Evolutionary conservation across 2,329 filamentous ascomycete species (phyloP), one percentile per base, ranked within the genome.

Genomic region (Talaromyces piceae): DNA sequence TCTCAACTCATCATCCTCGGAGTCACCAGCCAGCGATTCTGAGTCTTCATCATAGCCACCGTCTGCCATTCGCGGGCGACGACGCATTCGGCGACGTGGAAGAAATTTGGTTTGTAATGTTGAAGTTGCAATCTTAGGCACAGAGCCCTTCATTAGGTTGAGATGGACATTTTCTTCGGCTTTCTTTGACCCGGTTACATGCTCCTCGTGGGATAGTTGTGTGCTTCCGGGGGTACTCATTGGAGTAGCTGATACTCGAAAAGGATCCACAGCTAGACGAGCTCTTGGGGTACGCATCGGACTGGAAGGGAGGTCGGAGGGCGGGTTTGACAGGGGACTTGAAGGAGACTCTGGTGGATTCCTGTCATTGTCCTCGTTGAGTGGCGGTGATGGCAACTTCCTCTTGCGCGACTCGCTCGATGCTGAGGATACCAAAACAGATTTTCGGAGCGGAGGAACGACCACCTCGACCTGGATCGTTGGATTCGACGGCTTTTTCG

Each of bases 1-100:
- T 18, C 61, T 61, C 41, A 70, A 56, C 53, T 72, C 68, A 51
- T 71, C 68, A 13, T 71, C 66, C 48, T 69, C 67, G 5, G 59
- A 56, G 23, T 60, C 56, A 41, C 63, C 63, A 37, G 62, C 63
- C 12, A 63, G 60, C 6, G 51, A 49, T 13, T 53, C 47, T n/a
- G 16, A 23, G 45, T 64, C 60, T 39, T 57, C 61, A 6, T 61
- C 37, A 7, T 64, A 61, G 47, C 57, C 54, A 47, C 58, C 54
- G 12, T 51, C 57, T 9, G 26, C 50, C 7, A 37, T 20, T 9
- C 56, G 58, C 53, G 56, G 59, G 41, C 54, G 59, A 30, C 54
- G 62, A 43, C 56, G 58, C 30, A 60, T 59, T 26, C 63, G 65
- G 41, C 66, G 63, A 26, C 62, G 60, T 47, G 69, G 68, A 37